A percentile compares a stretch with the other conserved stretches of the same genome.
Evolutionary conservation across 2,329 filamentous ascomycete genomes (phyloP).

Genomic region (Diplodia mutila): DNA sequence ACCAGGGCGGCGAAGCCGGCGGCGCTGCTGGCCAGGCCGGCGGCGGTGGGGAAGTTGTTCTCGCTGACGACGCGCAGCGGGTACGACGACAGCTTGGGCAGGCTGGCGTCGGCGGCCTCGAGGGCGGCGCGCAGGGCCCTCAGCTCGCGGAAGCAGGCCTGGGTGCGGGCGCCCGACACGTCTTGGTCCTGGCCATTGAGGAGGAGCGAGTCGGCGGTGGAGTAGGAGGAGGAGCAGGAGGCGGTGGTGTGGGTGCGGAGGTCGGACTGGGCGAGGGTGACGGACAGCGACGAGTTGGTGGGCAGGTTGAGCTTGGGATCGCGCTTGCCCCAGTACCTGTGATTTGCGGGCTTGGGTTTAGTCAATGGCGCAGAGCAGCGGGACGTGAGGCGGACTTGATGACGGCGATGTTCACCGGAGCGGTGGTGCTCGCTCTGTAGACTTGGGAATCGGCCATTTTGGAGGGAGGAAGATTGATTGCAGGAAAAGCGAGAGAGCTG

Average conservation of each 20-base stretch:
- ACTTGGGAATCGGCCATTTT: constrained; percentile 57
- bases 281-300: constrained; percentile 95
- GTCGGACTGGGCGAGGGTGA: constrained; percentile 92
- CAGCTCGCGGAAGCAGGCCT: constrained; percentile 89
- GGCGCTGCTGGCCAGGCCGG: constrained; percentile 73
- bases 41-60: constrained; percentile 99
- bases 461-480: constrained; percentile 1
- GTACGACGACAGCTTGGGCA: constrained; percentile 79
- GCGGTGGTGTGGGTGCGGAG: constrained; percentile 96
- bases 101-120: constrained; percentile 70
- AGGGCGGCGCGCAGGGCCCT: constrained; percentile 75
- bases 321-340: constrained; percentile 93
- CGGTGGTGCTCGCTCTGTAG: constrained; percentile 92
- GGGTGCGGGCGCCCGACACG: constrained; percentile 84
- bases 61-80: constrained; percentile 87
- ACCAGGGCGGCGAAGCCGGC: constrained; percentile 71
- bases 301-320: constrained; percentile 92
- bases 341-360: background rate
- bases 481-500: background rate
- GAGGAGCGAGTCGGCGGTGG: constrained; percentile 69
- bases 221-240: constrained; percentile 77
- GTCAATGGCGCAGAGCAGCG: constrained; percentile 28
- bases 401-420: constrained; percentile 96
- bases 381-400: constrained; percentile 70
- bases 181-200: constrained; percentile 85